Evolutionary conservation across 2,329 filamentous ascomycete species (phyloP).

Genomic region (Colletotrichum simmondsii): DNA sequence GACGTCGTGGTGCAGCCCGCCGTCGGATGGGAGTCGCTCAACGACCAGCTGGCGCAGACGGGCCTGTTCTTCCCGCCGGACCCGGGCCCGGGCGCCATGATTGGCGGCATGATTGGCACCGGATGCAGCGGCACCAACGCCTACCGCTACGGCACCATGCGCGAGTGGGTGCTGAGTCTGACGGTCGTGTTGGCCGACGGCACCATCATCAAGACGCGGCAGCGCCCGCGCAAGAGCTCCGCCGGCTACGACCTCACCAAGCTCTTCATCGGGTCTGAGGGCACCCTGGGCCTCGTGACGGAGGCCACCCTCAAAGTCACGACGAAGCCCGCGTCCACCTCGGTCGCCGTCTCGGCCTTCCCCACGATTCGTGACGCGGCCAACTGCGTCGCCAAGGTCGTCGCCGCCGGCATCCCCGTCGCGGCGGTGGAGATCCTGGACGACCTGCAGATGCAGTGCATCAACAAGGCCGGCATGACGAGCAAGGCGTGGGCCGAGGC

Average conservation of each 20-base stretch:
- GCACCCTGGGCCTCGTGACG: constrained; percentile 89
- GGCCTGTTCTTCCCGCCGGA: constrained; percentile 93
- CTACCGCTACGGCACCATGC: constrained; percentile 94
- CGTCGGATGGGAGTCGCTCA: constrained; percentile 87
- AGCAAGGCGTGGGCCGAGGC: constrained; percentile 75
- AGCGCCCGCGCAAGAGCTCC: constrained; percentile 88
- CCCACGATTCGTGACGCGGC: constrained; percentile 75
- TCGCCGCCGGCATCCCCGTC: constrained; percentile 83
- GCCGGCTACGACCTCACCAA: constrained; percentile 93
- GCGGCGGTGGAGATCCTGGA: constrained; percentile 94
- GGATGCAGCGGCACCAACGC: constrained; percentile 84
- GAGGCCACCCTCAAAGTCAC: constrained; percentile 91
- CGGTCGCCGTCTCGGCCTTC: constrained; percentile 78
- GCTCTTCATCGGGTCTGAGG: constrained; percentile 91
- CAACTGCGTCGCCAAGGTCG: constrained; percentile 82
- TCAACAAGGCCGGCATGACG: constrained; percentile 75
- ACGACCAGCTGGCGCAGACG: constrained; percentile 78
- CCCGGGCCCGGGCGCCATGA: constrained; percentile 90
- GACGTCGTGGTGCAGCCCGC: constrained; percentile 84
- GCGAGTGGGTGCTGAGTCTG: constrained; percentile 88
- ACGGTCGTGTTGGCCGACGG: constrained; percentile 93
- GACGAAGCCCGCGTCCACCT: constrained; percentile 81
- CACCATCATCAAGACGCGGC: constrained; percentile 88
- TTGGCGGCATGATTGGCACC: constrained; percentile 88
- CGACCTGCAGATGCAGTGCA: constrained; percentile 85